phyloP scores from a whole-genome alignment of 139 green algal species.

The Pleodorina starrii region DNA sequence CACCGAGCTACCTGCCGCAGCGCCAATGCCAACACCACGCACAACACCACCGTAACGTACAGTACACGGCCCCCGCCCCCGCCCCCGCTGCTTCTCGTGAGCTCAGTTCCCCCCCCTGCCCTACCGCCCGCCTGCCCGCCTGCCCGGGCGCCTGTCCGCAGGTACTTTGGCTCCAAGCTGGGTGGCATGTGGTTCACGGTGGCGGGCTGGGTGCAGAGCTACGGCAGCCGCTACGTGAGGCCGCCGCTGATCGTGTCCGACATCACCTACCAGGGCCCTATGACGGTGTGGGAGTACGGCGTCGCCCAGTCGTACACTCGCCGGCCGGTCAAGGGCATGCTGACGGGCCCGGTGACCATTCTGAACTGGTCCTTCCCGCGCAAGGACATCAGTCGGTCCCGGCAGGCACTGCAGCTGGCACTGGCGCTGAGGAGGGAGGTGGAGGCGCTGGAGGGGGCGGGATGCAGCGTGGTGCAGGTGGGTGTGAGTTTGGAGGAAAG shows the following conservation, averaged over 20 bases:
- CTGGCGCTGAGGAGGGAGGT: slow-evolving; percentile 89
- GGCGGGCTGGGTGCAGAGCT: slow-evolving; percentile 87
- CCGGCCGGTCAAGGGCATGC: slow-evolving; percentile 94
- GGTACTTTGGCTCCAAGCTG: slow-evolving; percentile 93
- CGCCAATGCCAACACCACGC: too few species aligned
- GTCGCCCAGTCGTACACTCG: slow-evolving; percentile 80
- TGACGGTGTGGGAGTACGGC: slow-evolving; percentile 92
- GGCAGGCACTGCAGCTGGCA: slow-evolving; percentile 83
- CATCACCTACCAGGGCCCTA: slow-evolving; percentile 73
- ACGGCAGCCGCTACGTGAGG: slow-evolving; percentile 90
- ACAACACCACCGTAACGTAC: too few species aligned
- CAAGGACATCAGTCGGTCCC: slow-evolving; percentile 81
- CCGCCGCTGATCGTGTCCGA: slow-evolving; percentile 89
- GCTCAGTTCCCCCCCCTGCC: too few species aligned
- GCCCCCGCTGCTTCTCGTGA: too few species aligned
- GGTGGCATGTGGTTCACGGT: slow-evolving; percentile 82
- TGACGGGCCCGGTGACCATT: slow-evolving; percentile 94
- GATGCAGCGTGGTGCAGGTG: slow-evolving; percentile 89
- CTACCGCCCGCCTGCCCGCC: too few species aligned
- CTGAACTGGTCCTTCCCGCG: slow-evolving; percentile 95
- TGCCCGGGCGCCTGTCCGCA: too few species aligned
- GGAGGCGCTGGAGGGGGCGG: slow-evolving; percentile 83
- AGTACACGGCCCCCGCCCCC: too few species aligned
- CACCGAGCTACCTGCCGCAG: too few species aligned
- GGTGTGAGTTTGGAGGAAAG: neutral